Conservation (phyloP, 2,329 filamentous ascomycete species). For the Hymenoscyphus repandus region DNA sequence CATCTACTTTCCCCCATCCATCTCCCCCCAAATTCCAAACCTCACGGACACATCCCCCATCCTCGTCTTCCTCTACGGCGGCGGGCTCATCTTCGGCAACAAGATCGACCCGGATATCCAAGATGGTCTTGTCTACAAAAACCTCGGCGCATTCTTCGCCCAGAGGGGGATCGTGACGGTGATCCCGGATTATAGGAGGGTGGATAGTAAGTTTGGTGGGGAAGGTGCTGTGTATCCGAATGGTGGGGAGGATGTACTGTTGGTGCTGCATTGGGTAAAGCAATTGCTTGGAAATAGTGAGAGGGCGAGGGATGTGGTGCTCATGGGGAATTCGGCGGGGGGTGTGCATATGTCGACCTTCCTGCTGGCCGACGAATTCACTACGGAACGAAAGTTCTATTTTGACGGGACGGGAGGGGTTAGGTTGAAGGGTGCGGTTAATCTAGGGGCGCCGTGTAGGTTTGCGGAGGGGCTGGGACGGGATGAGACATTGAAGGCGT, state of each 20-base stretch:
- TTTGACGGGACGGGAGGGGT: slow-evolving; percentile 8
- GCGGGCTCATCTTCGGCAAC: slow-evolving; percentile 26
- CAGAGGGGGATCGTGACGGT: slow-evolving; percentile 22
- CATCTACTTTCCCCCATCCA: slow-evolving; percentile 15
- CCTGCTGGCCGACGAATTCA: slow-evolving; percentile 20
- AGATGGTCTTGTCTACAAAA: slow-evolving; percentile 24
- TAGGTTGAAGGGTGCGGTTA: slow-evolving; percentile 20
- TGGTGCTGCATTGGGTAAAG: slow-evolving; percentile 22
- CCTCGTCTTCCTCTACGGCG: slow-evolving; percentile 29
- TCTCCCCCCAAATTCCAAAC: background rate
- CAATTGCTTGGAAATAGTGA: slow-evolving; percentile 9
- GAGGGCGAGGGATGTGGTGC: slow-evolving; percentile 20
- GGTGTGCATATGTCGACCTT: slow-evolving; percentile 29
- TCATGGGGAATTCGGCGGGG: slow-evolving; percentile 30
- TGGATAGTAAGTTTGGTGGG: slow-evolving; percentile 20
- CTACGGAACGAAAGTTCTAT: slow-evolving; percentile 17
- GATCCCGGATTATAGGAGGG: slow-evolving; percentile 27
- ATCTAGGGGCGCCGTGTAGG: slow-evolving; percentile 23
- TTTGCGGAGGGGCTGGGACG: slow-evolving; percentile 1
- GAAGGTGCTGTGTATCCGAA: slow-evolving; percentile 26
- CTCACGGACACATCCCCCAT: slow-evolving; percentile 19
- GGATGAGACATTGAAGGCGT: slow-evolving; percentile 14
- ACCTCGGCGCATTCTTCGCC: slow-evolving; percentile 29
- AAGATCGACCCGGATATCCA: slow-evolving; percentile 17
- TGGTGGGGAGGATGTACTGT: slow-evolving; percentile 27